Percentiles rank a stretch among this genome's conserved stretches.
phyloP scores from a whole-genome alignment of 441 rosid genomes.

The Raphanus hybrid region DNA sequence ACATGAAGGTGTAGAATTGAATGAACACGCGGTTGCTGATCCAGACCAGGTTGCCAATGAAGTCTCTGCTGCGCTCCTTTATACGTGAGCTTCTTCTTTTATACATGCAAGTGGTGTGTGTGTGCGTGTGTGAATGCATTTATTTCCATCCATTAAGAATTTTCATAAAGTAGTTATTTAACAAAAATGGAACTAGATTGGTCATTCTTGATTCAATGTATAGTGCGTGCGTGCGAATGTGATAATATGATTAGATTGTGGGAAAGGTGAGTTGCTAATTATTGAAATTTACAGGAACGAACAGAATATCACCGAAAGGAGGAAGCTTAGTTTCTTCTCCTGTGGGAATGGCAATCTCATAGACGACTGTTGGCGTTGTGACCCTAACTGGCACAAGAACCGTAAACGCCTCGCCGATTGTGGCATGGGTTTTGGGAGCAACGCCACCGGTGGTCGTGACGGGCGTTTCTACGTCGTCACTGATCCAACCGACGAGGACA shows the following conservation, averaged over 20 bases:
- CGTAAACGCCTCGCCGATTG: conserved; percentile 22
- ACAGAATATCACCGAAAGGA: conserved; percentile 1
- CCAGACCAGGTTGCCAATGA: conserved; percentile 16
- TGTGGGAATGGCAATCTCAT: conserved; percentile 28
- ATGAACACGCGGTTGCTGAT: conserved; percentile 16
- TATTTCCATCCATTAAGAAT: background rate
- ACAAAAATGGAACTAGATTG: background rate
- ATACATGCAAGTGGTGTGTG: conserved; percentile 3
- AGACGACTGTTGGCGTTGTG: conserved; percentile 34
- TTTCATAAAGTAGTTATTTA: background rate
- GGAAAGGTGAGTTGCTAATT: background rate
- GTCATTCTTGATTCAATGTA: background rate
- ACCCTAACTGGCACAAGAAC: conserved; percentile 22
- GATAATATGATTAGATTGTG: background rate
- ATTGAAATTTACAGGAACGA: conserved; percentile 4
- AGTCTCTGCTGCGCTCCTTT: background rate
- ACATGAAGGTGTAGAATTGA: background rate
- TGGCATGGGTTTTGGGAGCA: conserved; percentile 16
- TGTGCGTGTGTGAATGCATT: background rate
- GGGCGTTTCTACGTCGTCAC: conserved; percentile 18
- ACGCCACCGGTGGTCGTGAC: conserved; percentile 28
- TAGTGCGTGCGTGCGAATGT: background rate
- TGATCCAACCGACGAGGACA: conserved; percentile 18
- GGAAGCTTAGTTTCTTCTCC: conserved; percentile 23
- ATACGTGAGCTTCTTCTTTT: background rate